These are phyloP conservation scores for Calonectria multiphialidica DNA, from an alignment of 2,329 filamentous ascomycete genomes.

Conservation along the genomic window DNA sequence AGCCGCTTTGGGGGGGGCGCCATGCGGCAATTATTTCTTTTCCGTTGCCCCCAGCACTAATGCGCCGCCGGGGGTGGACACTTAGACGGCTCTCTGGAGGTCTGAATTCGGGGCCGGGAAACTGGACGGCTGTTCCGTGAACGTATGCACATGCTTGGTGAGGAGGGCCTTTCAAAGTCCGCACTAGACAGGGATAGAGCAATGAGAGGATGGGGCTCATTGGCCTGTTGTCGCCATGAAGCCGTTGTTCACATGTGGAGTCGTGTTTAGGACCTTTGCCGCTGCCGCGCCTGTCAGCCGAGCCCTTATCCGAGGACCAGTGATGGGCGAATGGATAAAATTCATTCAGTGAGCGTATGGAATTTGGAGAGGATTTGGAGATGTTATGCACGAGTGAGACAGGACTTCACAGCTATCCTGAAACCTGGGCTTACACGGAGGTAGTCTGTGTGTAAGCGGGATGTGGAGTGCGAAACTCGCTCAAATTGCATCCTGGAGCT, in stretches of 20 bases:
- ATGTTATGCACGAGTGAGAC: neutral
- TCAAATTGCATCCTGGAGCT: neutral
- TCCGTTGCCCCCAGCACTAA: slow-evolving; percentile 35
- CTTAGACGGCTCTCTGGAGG: neutral
- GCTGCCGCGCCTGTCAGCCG: slow-evolving; percentile 31
- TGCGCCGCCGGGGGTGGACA: slow-evolving; percentile 15
- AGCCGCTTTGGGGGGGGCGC: slow-evolving; percentile 34
- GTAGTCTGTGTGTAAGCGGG: neutral
- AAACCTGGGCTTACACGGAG: neutral
- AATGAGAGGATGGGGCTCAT: slow-evolving; percentile 5
- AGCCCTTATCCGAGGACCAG: slow-evolving; percentile 19
- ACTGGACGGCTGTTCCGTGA: slow-evolving; percentile 12
- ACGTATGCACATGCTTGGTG: slow-evolving; percentile 28
- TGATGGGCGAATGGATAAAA: neutral
- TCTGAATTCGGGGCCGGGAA: slow-evolving; percentile 1
- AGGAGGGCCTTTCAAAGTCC: slow-evolving; percentile 32
- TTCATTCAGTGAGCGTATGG: neutral
- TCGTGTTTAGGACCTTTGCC: slow-evolving; percentile 20
- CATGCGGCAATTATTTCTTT: slow-evolving; percentile 41
- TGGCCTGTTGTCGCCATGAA: slow-evolving; percentile 1
- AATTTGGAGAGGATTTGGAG: neutral
- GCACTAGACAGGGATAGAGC: slow-evolving; percentile 24
- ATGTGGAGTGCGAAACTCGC: neutral
- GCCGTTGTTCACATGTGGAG: slow-evolving; percentile 15
- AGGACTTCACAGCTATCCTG: neutral